Conservation (phyloP, 495 filamentous ascomycete genomes). For the Hapsidospora chrysogenum region DNA sequence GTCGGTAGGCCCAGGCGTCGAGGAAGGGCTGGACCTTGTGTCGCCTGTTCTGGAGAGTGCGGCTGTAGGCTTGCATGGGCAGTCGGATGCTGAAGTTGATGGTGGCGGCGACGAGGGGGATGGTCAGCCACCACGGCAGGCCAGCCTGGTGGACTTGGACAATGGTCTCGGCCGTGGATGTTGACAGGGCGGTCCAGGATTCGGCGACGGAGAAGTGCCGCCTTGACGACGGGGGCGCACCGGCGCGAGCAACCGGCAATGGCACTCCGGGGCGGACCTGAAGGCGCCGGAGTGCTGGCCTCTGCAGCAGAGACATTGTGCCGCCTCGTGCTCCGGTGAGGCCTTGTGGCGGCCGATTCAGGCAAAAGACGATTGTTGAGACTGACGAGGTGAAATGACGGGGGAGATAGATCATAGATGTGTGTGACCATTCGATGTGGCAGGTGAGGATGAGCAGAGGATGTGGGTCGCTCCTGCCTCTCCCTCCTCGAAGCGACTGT, state of each 20-base stretch:
- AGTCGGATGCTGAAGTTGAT: constrained; percentile 41
- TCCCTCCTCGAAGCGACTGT: too few species aligned
- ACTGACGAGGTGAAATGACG: too few species aligned
- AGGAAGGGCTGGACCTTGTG: constrained; percentile 32
- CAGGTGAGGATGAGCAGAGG: too few species aligned
- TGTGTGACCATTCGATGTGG: too few species aligned
- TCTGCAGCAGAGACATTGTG: constrained; percentile 8
- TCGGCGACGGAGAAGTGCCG: not conserved
- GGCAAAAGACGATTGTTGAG: too few species aligned
- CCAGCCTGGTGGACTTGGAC: constrained; percentile 42
- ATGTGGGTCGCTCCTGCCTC: too few species aligned
- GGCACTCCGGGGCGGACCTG: not conserved
- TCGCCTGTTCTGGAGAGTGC: constrained; percentile 21
- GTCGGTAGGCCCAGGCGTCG: constrained; percentile 25
- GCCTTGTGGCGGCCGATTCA: too few species aligned
- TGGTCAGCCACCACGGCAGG: constrained; percentile 51
- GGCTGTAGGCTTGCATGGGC: constrained; percentile 40
- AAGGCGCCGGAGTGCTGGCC: constrained; percentile 2
- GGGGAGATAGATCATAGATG: too few species aligned
- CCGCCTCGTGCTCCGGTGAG: too few species aligned
- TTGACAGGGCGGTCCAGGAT: not conserved
- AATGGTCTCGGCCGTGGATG: constrained; percentile 34
- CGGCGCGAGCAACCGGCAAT: too few species aligned
- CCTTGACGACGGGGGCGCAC: not conserved
- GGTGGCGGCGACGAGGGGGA: constrained; percentile 52